phyloP scores from a whole-genome alignment of 2,329 filamentous ascomycete genomes.

The Venturiaceae sp. region DNA sequence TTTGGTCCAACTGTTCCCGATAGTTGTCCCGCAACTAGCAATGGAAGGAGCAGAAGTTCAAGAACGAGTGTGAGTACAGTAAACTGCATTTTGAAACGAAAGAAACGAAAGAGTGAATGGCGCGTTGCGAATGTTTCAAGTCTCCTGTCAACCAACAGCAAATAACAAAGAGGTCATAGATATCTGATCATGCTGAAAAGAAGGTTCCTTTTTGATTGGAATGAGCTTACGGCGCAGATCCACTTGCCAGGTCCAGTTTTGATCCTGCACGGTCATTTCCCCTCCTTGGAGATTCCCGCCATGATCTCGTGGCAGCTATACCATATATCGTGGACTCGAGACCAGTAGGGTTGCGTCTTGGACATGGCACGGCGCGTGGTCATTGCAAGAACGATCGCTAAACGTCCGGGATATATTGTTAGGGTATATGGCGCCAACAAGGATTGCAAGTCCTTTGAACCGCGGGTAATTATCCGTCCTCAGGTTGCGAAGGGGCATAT shows the following conservation, averaged over 20 bases:
- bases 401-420: neutral
- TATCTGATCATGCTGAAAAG: neutral
- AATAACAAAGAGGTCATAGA: neutral
- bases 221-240: neutral
- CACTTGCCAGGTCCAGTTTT: neutral
- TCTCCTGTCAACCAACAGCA: neutral
- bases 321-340: neutral
- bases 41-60: constrained; percentile 1
- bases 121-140: neutral
- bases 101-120: neutral
- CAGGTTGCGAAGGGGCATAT: neutral
- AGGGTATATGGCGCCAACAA: neutral
- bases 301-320: neutral
- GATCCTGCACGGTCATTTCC: neutral
- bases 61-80: neutral
- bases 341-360: neutral
- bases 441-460: neutral
- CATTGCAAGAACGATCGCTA: neutral
- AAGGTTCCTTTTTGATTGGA: neutral
- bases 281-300: neutral
- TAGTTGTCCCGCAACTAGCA: constrained; percentile 16
- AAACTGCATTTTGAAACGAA: constrained; percentile 1
- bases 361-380: too few species aligned
- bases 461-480: neutral
- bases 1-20: constrained; percentile 23